Base-by-base conservation (phyloP, 768 basidiomycete genomes). In the Erythrobasidium yunnanense region DNA sequence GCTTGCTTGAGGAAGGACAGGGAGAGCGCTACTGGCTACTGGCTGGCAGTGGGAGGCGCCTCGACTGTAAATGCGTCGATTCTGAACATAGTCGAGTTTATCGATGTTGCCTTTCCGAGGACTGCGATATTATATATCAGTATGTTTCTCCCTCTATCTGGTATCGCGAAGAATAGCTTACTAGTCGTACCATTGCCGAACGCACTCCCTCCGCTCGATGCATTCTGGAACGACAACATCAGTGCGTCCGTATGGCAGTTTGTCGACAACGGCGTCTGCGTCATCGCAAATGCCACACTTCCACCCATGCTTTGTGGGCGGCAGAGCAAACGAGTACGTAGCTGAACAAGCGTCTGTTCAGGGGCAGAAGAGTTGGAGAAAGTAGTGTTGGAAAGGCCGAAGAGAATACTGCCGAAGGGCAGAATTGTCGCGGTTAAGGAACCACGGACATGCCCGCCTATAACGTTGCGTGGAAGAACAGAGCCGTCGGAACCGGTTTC, bases 51-150 rank as follows among this genome's bases (percentile, higher is more conserved):
- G n/a, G 23, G 3, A 4, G 7, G 3, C 27, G 18, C 56, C 22
- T 63, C 30, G 22, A 47, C 60, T 23, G 30, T 30, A 32, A 50
- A 63, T 17, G 60, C 60, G 27, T 63, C 60, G 22, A 63, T 45
- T n/a, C 60, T 25, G 60, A 63, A 63, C 60, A 63, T 63, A 7
- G 60, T 63, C 47, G 60, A 50, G 47, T 63, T 63, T 46, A 63
- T 63, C 47, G 32, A 63, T 5, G 45, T 32, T 18, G 60, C 32
- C 60, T 63, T 63, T 23, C 60, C 60, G 47, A 63, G 60, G n/a
- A 63, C 60, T 63, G 42, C 35, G 11, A 23, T 45, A 45, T 15
- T n/a, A 20, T 45, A 45, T 32, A 38, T 30, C 5, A 35, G 8
- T 3, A 7, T 2, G 7, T 55, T 38, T 34, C 33, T 55, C 4